A percentile compares a stretch with the other conserved stretches of the same genome.
phyloP scores from a whole-genome alignment of 192 early-diverging fungal species.

The Linnemannia zychae region DNA sequence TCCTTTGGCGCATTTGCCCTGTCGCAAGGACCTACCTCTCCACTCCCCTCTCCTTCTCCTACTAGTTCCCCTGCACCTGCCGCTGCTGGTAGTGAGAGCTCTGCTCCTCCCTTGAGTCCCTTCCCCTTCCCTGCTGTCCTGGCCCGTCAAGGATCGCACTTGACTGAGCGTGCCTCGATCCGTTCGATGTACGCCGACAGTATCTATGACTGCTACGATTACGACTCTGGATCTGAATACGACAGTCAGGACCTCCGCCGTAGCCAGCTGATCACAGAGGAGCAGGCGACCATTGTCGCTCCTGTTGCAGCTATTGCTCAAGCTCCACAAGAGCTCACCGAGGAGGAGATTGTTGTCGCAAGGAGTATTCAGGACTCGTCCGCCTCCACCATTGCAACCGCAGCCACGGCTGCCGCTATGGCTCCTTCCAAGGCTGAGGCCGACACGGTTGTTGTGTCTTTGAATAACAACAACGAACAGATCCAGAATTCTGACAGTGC shows the following conservation, averaged over 20 bases:
- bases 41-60: slow-evolving; percentile 39
- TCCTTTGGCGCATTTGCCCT: slow-evolving; percentile 27
- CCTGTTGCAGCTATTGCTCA: neutral
- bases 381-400: neutral
- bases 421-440: neutral
- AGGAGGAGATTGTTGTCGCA: neutral
- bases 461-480: neutral
- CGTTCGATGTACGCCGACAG: slow-evolving; percentile 53
- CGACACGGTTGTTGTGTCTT: neutral
- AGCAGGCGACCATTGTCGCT: neutral
- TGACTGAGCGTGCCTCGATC: slow-evolving; percentile 39
- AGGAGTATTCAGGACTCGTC: neutral
- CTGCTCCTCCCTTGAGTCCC: neutral
- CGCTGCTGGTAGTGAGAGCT: neutral
- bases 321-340: neutral
- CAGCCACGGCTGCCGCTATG: neutral
- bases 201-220: slow-evolving; percentile 56
- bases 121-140: slow-evolving; percentile 34
- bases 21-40: slow-evolving; percentile 42
- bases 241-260: slow-evolving; percentile 28
- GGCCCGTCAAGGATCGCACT: slow-evolving; percentile 32
- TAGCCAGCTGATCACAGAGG: neutral
- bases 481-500: neutral
- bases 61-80: neutral
- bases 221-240: slow-evolving; percentile 46